Conservation (phyloP, 345 rosid genomes). For the Eucalyptus virginea region DNA sequence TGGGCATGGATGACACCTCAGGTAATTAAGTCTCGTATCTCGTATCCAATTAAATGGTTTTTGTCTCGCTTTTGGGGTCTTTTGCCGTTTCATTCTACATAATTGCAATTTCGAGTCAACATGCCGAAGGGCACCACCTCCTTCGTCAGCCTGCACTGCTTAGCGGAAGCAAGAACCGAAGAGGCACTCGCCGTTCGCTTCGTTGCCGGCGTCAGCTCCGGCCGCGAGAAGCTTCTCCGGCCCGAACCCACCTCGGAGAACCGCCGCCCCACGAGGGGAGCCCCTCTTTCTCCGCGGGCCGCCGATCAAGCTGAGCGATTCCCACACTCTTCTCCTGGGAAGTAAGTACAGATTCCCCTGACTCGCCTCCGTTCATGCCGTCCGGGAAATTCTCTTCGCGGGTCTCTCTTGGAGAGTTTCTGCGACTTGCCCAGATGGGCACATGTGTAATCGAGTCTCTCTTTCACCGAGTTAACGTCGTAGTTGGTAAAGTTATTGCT, state of each 20-base stretch:
- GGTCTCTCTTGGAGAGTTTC: neutral
- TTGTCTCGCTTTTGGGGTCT: neutral
- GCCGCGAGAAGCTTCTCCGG: neutral
- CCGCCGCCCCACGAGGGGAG: neutral
- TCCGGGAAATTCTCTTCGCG: neutral
- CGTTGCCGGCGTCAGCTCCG: neutral
- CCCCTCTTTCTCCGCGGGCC: neutral
- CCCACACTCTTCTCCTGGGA: neutral
- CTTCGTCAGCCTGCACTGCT: neutral
- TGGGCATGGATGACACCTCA: neutral
- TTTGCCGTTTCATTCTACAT: neutral
- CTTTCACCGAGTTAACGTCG: neutral
- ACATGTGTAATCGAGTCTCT: neutral
- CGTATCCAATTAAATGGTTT: neutral
- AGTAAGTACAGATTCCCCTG: neutral
- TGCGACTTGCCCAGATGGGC: neutral
- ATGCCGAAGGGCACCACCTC: neutral
- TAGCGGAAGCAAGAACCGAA: neutral
- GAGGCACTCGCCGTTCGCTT: neutral
- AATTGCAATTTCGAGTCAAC: neutral
- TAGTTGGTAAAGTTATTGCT: neutral
- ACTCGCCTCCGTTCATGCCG: neutral
- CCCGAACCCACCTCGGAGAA: neutral
- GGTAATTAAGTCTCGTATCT: neutral
- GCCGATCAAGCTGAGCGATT: neutral